phyloP scores from a whole-genome alignment of 441 rosid species.

The Daphne laureola region DNA sequence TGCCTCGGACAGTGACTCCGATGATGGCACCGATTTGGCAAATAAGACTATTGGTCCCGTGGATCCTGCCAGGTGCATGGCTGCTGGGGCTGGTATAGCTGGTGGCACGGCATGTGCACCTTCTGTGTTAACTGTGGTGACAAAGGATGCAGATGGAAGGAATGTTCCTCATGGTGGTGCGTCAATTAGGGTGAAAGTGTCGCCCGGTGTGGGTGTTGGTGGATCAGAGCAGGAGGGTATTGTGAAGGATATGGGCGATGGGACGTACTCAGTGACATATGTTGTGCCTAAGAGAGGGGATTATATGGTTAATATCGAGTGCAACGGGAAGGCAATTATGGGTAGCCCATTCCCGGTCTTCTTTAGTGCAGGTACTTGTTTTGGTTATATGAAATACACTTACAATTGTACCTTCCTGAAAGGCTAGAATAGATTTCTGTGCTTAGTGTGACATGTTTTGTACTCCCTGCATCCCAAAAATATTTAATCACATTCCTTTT shows the following conservation, averaged over 20 bases:
- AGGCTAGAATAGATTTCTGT: neutral
- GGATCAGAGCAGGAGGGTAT: conserved; percentile 88
- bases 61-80: conserved; percentile 81
- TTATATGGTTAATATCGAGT: conserved; percentile 89
- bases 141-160: conserved; percentile 89
- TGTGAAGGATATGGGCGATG: conserved; percentile 94
- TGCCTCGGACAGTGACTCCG: conserved; percentile 73
- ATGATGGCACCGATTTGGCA: conserved; percentile 48
- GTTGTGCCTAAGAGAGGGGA: conserved; percentile 97
- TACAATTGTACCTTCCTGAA: neutral
- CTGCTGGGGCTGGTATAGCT: conserved; percentile 87
- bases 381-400: neutral
- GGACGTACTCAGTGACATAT: conserved; percentile 78
- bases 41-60: conserved; percentile 85
- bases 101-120: conserved; percentile 97
- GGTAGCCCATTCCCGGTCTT: conserved; percentile 98
- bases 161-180: conserved; percentile 76
- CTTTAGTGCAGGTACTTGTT: conserved; percentile 74
- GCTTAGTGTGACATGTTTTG: neutral
- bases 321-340: conserved; percentile 80
- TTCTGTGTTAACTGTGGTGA: conserved; percentile 66
- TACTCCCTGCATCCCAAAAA: too few species aligned
- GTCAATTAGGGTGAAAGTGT: conserved; percentile 63
- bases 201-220: conserved; percentile 91
- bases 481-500: too few species aligned